These are phyloP conservation scores for Helianthus tuberosus DNA, from an alignment of 129 eudicot species.

Conservation along the genomic window DNA sequence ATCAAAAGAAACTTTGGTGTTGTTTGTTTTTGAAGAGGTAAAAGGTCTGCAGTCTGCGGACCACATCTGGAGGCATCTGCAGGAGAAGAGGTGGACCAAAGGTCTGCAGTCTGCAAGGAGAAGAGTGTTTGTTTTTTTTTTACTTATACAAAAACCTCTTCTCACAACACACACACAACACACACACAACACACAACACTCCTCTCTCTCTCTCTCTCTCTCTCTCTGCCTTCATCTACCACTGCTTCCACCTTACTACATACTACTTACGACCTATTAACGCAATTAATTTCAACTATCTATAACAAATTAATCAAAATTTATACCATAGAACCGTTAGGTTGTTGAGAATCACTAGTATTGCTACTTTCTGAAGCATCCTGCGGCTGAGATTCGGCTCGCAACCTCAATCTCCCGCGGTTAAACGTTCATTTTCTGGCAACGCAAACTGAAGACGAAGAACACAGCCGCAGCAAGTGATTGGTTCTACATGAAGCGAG, in stretches of 20 bases:
- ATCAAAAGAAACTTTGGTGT: too few species aligned
- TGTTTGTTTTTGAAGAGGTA: too few species aligned
- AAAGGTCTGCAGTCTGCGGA: too few species aligned
- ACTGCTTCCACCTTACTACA: background rate
- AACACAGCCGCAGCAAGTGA: slow-evolving; percentile 26
- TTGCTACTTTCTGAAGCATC: slow-evolving; percentile 38
- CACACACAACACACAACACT: too few species aligned
- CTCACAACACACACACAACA: too few species aligned
- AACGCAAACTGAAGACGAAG: slow-evolving; percentile 38
- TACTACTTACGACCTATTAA: slow-evolving; percentile 6
- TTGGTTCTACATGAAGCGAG: slow-evolving; percentile 34
- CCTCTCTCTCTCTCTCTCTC: too few species aligned
- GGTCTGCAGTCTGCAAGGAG: too few species aligned
- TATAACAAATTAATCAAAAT: background rate
- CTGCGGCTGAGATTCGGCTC: slow-evolving; percentile 52
- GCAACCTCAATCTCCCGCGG: slow-evolving; percentile 40
- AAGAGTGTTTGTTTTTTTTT: too few species aligned
- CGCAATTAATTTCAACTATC: background rate
- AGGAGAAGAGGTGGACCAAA: too few species aligned
- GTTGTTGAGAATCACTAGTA: slow-evolving; percentile 55
- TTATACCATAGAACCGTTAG: slow-evolving; percentile 74
- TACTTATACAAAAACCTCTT: too few species aligned
- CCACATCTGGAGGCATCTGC: too few species aligned
- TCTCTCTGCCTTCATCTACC: too few species aligned
- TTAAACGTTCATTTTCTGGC: slow-evolving; percentile 34